Base-by-base conservation (phyloP, 169 alveolate genomes). In the Cytauxzoon felis region DNA sequence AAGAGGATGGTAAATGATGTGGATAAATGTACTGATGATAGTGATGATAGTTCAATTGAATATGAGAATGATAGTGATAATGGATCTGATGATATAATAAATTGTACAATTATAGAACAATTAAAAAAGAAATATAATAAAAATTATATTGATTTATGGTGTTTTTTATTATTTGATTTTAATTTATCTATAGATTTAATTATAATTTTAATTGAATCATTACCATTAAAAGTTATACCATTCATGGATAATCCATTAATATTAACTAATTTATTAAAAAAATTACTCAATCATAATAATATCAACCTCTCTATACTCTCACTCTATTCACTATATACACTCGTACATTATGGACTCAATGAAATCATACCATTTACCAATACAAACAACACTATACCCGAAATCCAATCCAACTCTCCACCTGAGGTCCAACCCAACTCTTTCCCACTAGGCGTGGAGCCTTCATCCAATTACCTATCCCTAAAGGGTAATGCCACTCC, bases 151-250 rank as follows among this genome's bases (percentile, higher is more conserved):
- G 43, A 67, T 40, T 9, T 73, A 61, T 73, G 84, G 84, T 59
- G 58, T 30, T 11, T 34, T 49, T 36, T 56, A 30, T 23, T 73
- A 50, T 32, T 52, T 56, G 59, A 42, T 7, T 8, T 18, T 7
- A 1, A 33, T 4, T 48, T 73, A 67, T n/a, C 58, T 16, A 24
- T 16, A 29, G 32, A 33, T 7, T n/a, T 29, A 7, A 7, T 54
- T 8, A 49, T 33, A 16, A 9, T n/a, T 13, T 32, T 73, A 7
- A 45, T 73, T 56, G 69, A 64, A 21, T 41, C 53, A 32, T 43
- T 63, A 70, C 84, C 84, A 6, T 24, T 45, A 8, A 6, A 13
- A 16, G 59, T 56, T 38, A 56, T 73, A 54, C 84, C 84, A 13
- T 73, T 57, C 42, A n/a, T 56, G 32, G 19, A 21, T 32, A 73